Evolutionary conservation across 2,329 filamentous ascomycete species (phyloP).

Genomic region (Ceratocystis huliohia): DNA sequence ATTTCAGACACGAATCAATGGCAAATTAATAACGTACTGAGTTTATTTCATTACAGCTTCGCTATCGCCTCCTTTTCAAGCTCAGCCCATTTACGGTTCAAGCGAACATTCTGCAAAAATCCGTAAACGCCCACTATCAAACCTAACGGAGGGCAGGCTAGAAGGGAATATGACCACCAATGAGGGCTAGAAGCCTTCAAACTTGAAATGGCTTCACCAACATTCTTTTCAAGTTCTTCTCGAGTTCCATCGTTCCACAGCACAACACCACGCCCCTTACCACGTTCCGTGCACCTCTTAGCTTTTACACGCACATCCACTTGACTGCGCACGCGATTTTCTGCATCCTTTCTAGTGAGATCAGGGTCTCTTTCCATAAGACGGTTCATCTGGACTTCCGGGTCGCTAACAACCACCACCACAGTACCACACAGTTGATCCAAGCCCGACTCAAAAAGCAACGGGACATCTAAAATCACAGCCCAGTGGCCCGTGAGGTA

Average conservation of each 20-base stretch:
- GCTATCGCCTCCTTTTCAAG: slow-evolving; percentile 38
- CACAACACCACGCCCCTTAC: slow-evolving; percentile 56
- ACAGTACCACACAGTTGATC: slow-evolving; percentile 77
- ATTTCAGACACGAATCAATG: too few species aligned
- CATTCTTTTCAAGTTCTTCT: slow-evolving; percentile 53
- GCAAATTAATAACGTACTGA: background rate
- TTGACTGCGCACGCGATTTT: slow-evolving; percentile 76
- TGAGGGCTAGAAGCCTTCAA: slow-evolving; percentile 52
- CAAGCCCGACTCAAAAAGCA: slow-evolving; percentile 80
- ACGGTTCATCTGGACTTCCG: slow-evolving; percentile 68
- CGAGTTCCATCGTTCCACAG: slow-evolving; percentile 80
- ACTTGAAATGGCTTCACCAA: slow-evolving; percentile 52
- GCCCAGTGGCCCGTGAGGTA: slow-evolving; percentile 74
- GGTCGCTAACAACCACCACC: slow-evolving; percentile 73
- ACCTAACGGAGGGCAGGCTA: slow-evolving; percentile 63
- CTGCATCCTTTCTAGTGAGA: slow-evolving; percentile 71
- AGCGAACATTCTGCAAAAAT: slow-evolving; percentile 55
- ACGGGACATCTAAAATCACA: slow-evolving; percentile 79
- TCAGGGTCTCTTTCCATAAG: slow-evolving; percentile 64
- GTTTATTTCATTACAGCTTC: slow-evolving; percentile 28
- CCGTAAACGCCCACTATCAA: slow-evolving; percentile 55
- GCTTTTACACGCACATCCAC: slow-evolving; percentile 77
- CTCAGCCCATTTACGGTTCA: slow-evolving; percentile 58
- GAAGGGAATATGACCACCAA: slow-evolving; percentile 71
- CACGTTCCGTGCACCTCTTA: slow-evolving; percentile 54